A percentile compares a stretch with the other conserved stretches of the same genome.
Evolutionary conservation across 2,329 filamentous ascomycete genomes (phyloP).

Genomic region (Aspergillus sojae): DNA sequence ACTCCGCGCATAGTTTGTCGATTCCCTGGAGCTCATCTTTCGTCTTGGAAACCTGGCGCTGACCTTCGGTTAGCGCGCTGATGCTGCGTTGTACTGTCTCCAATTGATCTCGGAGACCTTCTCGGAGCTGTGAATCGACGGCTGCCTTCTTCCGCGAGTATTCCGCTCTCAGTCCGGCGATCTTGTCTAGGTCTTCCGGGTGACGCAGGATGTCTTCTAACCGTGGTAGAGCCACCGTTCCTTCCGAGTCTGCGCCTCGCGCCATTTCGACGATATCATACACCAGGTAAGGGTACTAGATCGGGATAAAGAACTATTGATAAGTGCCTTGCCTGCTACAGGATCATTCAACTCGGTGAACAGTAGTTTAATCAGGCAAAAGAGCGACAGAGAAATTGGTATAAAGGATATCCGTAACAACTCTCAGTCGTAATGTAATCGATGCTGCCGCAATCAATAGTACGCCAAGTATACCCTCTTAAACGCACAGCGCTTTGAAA

Average conservation of each 20-base stretch:
- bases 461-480: conserved; percentile 1
- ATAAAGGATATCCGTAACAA: neutral
- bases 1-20: conserved; percentile 94
- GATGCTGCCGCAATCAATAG: neutral
- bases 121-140: conserved; percentile 86
- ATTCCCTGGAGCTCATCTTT: conserved; percentile 99
- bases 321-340: neutral
- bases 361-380: neutral
- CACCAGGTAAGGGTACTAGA: neutral
- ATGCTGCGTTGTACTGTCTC: conserved; percentile 94
- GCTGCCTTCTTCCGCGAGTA: conserved; percentile 92
- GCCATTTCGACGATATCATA: conserved; percentile 33
- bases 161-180: conserved; percentile 83
- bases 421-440: neutral
- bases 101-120: conserved; percentile 86
- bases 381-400: neutral
- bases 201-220: conserved; percentile 91
- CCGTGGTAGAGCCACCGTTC: conserved; percentile 68
- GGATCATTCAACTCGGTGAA: neutral
- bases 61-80: conserved; percentile 82
- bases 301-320: neutral
- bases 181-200: conserved; percentile 96
- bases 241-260: conserved; percentile 50
- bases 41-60: conserved; percentile 87
- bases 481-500: conserved; percentile 12